Evolutionary conservation across 768 basidiomycete species (phyloP), one percentile per base, ranked within the genome.

Genomic region (Lactarius sp.): DNA sequence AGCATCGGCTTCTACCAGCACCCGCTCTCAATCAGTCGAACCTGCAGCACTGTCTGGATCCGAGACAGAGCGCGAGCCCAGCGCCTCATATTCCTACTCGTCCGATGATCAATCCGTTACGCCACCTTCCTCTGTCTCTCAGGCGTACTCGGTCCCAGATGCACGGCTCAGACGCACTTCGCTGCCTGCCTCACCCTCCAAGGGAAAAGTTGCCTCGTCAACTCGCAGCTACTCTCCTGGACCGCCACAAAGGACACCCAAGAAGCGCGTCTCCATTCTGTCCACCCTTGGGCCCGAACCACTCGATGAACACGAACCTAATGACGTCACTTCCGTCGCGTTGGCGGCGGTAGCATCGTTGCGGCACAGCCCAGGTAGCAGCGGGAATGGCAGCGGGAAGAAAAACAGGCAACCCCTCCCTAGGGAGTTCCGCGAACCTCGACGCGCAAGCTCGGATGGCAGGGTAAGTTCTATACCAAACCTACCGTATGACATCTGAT

Each of bases 31-130:
- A 72, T 78, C 46, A 42, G 70, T 50, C 52, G 67, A 33, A 60
- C 62, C 42, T 37, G 61, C 55, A 52, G 61, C 62, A 73, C 69
- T 74, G 67, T 92, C 90, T 7, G 90, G 90, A 37, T 92, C 89
- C 2, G 91, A 92, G 73, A 92, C 90, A 0, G 91, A 92, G 73
- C 84, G 88, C 50, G 89, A 91, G 73, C 81, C 78, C n/a, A 20
- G 60, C 44, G 47, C 52, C 4, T 34, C 57, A 9, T 52, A 59
- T 59, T 41, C 70, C 61, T 53, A 69, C 64, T 77, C 79, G 18
- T 75, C 75, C 9, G 80, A 77, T 57, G 78, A 78, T 49, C 72
- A 72, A 51, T 68, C 75, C 18, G 70, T 71, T 20, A 76, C 80
- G 7, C 77, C 79, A 4, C 75, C 77, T 0, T 72, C 75, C n/a